Base-by-base conservation (phyloP, 352 stramenopile genomes). In the Globisporangium barbulae region DNA sequence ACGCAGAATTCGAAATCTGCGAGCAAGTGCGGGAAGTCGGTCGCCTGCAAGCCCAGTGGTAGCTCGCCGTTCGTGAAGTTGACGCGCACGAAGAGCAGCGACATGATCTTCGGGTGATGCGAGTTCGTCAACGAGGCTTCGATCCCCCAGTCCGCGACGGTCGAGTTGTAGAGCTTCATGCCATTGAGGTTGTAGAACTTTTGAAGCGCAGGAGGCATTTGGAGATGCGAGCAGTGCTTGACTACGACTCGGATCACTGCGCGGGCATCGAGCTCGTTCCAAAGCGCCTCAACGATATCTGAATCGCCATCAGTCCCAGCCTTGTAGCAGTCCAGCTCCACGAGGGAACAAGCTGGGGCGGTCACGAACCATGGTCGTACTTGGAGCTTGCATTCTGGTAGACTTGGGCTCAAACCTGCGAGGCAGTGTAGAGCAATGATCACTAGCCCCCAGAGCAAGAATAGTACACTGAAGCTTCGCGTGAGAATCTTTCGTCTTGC, bases 131-230 rank as follows among this genome's bases (percentile, higher is more conserved):
- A 13, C 25, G 48, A 62, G 5, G 68, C 49, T 37, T 44, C 39
- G n/a, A 61, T 8, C 41, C 42, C 50, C 68, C 71, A 78, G 6
- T 5, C 45, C 0, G 12, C 21, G 7, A 78, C 64, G 3, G 64
- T 69, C 5, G 71, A 67, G 28, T 75, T 77, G 50, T 78, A 78
- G 17, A 78, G 54, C 37, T 78, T 78, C 0, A 78, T 22, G 13
- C 59, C 47, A 30, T 59, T 62, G 22, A 75, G 22, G 9, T 64
- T 50, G 3, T 39, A 59, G 21, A 74, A 74, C 13, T 57, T 10
- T 4, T 61, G 63, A 3, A 75, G 28, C 5, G 22, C 65, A 22
- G 42, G 13, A 15, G 72, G 67, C 7, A 57, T 57, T 7, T 57
- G 28, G 3, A 57, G 30, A 31, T 44, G 30, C 31, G 50, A 1